phyloP scores from a whole-genome alignment of 257 asterid genomes.

The Plantago ovata region DNA sequence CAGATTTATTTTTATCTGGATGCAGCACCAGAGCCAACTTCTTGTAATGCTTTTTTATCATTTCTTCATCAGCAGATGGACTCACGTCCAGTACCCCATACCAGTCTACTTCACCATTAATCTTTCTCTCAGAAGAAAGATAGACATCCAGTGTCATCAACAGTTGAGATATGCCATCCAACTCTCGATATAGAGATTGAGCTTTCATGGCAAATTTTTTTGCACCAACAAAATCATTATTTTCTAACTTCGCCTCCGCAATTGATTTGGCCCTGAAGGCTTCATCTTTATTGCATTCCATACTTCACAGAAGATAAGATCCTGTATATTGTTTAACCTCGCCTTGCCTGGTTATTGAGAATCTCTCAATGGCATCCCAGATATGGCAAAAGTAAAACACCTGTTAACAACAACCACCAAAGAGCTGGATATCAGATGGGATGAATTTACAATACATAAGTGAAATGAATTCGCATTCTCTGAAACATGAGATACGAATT shows the following conservation, averaged over 20 bases:
- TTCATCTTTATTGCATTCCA: slow-evolving; percentile 92
- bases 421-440: too few relatives aligned
- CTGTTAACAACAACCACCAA: too few relatives aligned
- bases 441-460: too few relatives aligned
- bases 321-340: background rate
- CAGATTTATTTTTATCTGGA: slow-evolving; percentile 68
- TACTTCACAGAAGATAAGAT: slow-evolving; percentile 20
- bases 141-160: slow-evolving; percentile 57
- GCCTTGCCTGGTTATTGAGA: slow-evolving; percentile 8
- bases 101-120: slow-evolving; percentile 67
- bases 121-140: slow-evolving; percentile 49
- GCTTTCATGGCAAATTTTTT: slow-evolving; percentile 67
- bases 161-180: slow-evolving; percentile 59
- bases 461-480: too few relatives aligned
- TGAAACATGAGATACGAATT: too few relatives aligned
- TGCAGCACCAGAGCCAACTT: slow-evolving; percentile 74
- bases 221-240: slow-evolving; percentile 51
- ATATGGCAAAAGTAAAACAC: slow-evolving; percentile 9
- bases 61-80: slow-evolving; percentile 56
- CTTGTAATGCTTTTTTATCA: slow-evolving; percentile 56
- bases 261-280: slow-evolving; percentile 60
- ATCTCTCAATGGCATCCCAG: slow-evolving; percentile 21
- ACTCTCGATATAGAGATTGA: slow-evolving; percentile 52
- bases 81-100: slow-evolving; percentile 57
- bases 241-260: slow-evolving; percentile 58